Evolutionary conservation across 2,329 filamentous ascomycete species (phyloP), one percentile per base, ranked within the genome.

Genomic region (Clonostachys solani): DNA sequence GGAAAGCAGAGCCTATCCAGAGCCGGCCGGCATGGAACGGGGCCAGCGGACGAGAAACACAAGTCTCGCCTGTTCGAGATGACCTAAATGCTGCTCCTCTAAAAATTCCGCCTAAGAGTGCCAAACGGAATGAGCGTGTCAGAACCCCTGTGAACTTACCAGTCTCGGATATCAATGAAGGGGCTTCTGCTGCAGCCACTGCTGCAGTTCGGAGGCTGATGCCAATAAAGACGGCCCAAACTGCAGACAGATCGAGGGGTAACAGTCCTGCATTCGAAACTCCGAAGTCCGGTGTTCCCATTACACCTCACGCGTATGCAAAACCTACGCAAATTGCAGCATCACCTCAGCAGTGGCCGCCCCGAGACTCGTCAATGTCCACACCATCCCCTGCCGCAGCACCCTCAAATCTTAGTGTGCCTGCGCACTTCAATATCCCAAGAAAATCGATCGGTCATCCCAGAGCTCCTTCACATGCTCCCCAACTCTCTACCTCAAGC

Each of bases 21-120:
- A 69, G 59, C 45, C 71, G 74, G 18, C 81, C 83, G 6, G 74
- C 83, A 48, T 91, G 87, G 87, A 84, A 83, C 56, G 87, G 87
- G 16, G 81, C 83, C 36, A 89, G 83, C 60, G 87, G 87, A 29
- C 80, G 87, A 53, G 75, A 76, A 40, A 72, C 78, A 35, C 73
- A 89, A 47, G 77, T 87, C 34, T 75, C 77, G 41, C 83, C 86
- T 5, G 76, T 89, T 36, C 76, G 72, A 57, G 84, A 89, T 59
- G 79, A 80, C 35, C 69, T 68, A 40, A 67, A 72, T 49, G 77
- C 75, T 13, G 66, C 76, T 48, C 79, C 82, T n/a, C 64, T 86
- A 40, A 75, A 67, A 50, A 69, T 86, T 47, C 75, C 77, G 15
- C 69, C 68, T 40, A 80, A 72, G 60, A 75, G 65, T 56, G 72